Conservation (phyloP, 2,329 filamentous ascomycete genomes). For the Aureobasidium sp. region DNA sequence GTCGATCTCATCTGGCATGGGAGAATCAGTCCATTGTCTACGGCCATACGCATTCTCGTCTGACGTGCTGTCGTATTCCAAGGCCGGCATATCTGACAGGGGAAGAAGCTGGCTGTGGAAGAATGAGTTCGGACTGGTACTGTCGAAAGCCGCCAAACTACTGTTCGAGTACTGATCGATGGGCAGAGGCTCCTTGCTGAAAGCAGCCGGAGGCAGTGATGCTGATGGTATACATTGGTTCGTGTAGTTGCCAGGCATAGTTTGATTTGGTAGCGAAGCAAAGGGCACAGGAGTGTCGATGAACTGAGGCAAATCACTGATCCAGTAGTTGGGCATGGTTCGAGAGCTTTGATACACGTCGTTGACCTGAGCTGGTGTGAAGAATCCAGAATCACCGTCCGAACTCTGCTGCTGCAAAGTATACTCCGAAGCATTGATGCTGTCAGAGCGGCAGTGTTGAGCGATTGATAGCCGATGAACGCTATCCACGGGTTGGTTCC, state of each 20-base stretch:
- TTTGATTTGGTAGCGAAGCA: not conserved
- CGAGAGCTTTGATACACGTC: not conserved
- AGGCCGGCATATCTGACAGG: not conserved
- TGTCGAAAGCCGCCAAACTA: not conserved
- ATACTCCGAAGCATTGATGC: not conserved
- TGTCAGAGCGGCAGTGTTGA: not conserved
- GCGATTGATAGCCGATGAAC: not conserved
- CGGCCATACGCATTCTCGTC: not conserved
- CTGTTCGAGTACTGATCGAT: not conserved
- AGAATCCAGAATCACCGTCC: not conserved
- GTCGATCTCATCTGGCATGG: not conserved
- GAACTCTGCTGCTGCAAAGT: not conserved
- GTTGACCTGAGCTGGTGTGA: not conserved
- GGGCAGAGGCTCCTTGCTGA: not conserved
- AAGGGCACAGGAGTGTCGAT: not conserved
- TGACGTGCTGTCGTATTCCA: conserved; percentile 1
- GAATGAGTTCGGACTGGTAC: not conserved
- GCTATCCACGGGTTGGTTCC: not conserved
- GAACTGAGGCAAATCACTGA: not conserved
- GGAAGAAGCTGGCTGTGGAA: not conserved
- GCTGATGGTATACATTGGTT: not conserved
- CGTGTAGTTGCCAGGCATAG: not conserved
- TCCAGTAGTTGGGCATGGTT: not conserved
- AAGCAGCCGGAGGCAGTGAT: conserved; percentile 1
- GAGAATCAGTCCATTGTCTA: conserved; percentile 4